phyloP scores from a whole-genome alignment of 306 rosid species.

The Castanopsis chinensis region DNA sequence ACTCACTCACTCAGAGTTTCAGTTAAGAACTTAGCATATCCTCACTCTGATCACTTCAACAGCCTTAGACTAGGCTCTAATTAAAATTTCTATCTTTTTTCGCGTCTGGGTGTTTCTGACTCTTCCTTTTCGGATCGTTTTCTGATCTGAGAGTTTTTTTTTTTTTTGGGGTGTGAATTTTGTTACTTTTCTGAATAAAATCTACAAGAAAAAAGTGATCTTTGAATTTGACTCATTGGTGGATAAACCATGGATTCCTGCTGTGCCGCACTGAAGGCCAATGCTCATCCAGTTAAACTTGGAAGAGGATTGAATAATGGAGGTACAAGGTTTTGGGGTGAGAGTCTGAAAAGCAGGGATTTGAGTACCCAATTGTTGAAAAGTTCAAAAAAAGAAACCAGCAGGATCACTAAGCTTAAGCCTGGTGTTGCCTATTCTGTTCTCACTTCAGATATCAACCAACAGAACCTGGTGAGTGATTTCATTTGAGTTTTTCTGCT shows the following conservation, averaged over 20 bases:
- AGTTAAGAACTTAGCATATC: too few relatives aligned
- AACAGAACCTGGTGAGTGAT: constrained; percentile 42
- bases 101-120: not conserved
- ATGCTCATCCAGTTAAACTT: constrained; percentile 21
- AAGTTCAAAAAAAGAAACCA: constrained; percentile 21
- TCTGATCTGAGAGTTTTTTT: constrained; percentile 16
- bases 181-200: not conserved
- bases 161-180: not conserved
- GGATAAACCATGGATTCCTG: constrained; percentile 44
- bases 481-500: not conserved
- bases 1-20: not conserved
- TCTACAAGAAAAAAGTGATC: constrained; percentile 1
- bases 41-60: not conserved
- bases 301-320: constrained; percentile 26
- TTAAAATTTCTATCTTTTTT: not conserved
- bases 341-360: constrained; percentile 32
- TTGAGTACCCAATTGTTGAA: constrained; percentile 32
- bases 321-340: constrained; percentile 51
- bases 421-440: constrained; percentile 38
- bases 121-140: not conserved
- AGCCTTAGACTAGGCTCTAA: not conserved
- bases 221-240: constrained; percentile 6
- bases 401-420: constrained; percentile 26
- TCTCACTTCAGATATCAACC: constrained; percentile 51
- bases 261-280: constrained; percentile 42